Percentiles rank a stretch among this genome's conserved stretches.
These are phyloP conservation scores for Mrakiaceae sp. DNA, from an alignment of 1,284 basidiomycete genomes.

Conservation along the genomic window DNA sequence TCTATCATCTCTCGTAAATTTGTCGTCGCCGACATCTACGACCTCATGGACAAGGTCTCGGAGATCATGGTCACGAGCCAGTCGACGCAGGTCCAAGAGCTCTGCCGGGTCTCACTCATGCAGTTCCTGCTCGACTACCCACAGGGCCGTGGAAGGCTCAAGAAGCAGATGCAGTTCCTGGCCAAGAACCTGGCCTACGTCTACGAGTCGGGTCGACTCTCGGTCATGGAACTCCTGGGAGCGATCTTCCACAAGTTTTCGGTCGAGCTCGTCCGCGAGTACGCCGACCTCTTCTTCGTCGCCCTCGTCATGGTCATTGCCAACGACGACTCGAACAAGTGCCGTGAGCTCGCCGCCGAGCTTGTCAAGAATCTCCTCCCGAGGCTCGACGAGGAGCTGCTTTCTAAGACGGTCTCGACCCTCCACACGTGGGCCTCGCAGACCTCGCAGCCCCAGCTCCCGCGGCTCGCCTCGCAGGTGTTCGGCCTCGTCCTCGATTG, in stretches of 20 bases:
- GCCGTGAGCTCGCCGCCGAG: slow-evolving; percentile 72
- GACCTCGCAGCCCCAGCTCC: slow-evolving; percentile 48
- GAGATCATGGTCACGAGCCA: slow-evolving; percentile 92
- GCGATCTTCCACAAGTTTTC: slow-evolving; percentile 82
- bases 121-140: slow-evolving; percentile 98
- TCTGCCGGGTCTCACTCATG: slow-evolving; percentile 75
- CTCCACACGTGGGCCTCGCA: slow-evolving; percentile 72
- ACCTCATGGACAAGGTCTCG: slow-evolving; percentile 90
- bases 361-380: slow-evolving; percentile 66
- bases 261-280: slow-evolving; percentile 58
- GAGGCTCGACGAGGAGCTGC: slow-evolving; percentile 52
- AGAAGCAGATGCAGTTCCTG: slow-evolving; percentile 80
- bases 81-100: slow-evolving; percentile 78
- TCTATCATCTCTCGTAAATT: slow-evolving; percentile 84
- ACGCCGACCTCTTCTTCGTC: slow-evolving; percentile 83
- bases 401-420: slow-evolving; percentile 46
- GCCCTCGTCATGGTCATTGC: slow-evolving; percentile 84
- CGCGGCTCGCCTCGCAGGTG: slow-evolving; percentile 64
- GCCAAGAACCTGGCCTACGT: slow-evolving; percentile 89
- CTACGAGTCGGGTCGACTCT: slow-evolving; percentile 78
- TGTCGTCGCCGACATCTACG: slow-evolving; percentile 93
- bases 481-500: slow-evolving; percentile 67
- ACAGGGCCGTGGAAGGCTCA: slow-evolving; percentile 82
- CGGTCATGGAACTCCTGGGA: slow-evolving; percentile 80
- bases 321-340: slow-evolving; percentile 84